These are phyloP conservation scores for Dryas integrifolia DNA, from an alignment of 331 rosid species.

Conservation along the genomic window DNA sequence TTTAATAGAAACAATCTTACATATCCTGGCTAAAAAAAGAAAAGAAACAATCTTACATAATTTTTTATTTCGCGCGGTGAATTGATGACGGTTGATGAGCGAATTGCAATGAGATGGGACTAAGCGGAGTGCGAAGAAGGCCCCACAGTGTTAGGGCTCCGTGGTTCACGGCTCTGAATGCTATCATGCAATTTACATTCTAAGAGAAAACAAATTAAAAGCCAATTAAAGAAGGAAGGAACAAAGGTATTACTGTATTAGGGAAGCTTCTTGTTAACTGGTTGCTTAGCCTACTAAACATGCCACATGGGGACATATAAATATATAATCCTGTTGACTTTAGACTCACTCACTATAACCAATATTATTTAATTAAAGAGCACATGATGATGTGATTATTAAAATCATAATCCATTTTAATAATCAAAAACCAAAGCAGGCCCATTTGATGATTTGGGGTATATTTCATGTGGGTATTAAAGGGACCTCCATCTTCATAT, in stretches of 20 bases:
- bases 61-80: no score
- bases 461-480: background rate
- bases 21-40: no score
- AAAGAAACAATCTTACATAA: no score
- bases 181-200: background rate
- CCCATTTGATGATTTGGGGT: background rate
- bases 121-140: constrained; percentile 22
- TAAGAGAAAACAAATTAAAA: background rate
- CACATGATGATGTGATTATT: constrained; percentile 26
- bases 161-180: constrained; percentile 40
- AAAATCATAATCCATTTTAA: constrained; percentile 9
- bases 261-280: constrained; percentile 10
- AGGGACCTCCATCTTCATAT: no score
- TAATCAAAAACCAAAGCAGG: constrained; percentile 8
- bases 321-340: constrained; percentile 27
- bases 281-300: constrained; percentile 23
- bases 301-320: constrained; percentile 36
- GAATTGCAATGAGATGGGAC: no score
- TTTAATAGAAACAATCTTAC: no score
- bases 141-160: constrained; percentile 38
- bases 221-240: background rate
- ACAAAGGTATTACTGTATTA: background rate
- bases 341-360: background rate
- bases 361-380: constrained; percentile 19
- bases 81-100: no score